Percentiles rank a stretch among this genome's conserved stretches.
These are phyloP conservation scores for Colletotrichum sansevieriae DNA, from an alignment of 2,329 filamentous ascomycete species.

Conservation along the genomic window DNA sequence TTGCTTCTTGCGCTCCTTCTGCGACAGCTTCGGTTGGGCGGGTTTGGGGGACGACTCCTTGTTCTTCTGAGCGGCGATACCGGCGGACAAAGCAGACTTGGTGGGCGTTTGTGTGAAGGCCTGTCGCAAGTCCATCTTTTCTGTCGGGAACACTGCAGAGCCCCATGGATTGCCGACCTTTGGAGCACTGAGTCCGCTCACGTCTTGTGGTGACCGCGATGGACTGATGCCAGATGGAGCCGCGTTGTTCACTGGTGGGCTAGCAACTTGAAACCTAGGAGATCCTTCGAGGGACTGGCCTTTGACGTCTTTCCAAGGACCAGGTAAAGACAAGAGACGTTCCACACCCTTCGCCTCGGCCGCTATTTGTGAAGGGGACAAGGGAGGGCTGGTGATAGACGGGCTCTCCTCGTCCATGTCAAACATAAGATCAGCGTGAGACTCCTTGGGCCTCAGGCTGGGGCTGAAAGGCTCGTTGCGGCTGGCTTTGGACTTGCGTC, in stretches of 20 bases:
- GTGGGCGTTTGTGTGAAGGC: slow-evolving; percentile 76
- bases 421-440: slow-evolving; percentile 85
- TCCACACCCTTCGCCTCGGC: slow-evolving; percentile 20
- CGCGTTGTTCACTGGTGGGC: slow-evolving; percentile 5
- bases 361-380: slow-evolving; percentile 31
- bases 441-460: slow-evolving; percentile 75
- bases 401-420: slow-evolving; percentile 87
- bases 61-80: slow-evolving; percentile 63
- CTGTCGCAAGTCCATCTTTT: slow-evolving; percentile 80
- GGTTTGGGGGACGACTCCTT: slow-evolving; percentile 55
- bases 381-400: slow-evolving; percentile 48
- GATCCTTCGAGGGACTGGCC: slow-evolving; percentile 41
- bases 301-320: slow-evolving; percentile 55
- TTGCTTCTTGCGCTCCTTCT: slow-evolving; percentile 91
- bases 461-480: slow-evolving; percentile 75
- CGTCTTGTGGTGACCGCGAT: slow-evolving; percentile 27
- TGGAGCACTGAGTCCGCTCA: slow-evolving; percentile 3
- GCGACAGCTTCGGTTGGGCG: slow-evolving; percentile 77
- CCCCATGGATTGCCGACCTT: slow-evolving; percentile 63
- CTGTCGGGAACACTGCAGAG: slow-evolving; percentile 63
- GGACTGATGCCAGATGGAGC: slow-evolving; percentile 14
- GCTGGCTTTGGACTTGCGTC: slow-evolving; percentile 60
- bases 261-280: slow-evolving; percentile 20
- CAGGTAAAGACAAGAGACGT: slow-evolving; percentile 46
- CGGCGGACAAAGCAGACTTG: slow-evolving; percentile 66